Conservation (phyloP, 1,284 basidiomycete species). For the Puccinia brachypodii region DNA sequence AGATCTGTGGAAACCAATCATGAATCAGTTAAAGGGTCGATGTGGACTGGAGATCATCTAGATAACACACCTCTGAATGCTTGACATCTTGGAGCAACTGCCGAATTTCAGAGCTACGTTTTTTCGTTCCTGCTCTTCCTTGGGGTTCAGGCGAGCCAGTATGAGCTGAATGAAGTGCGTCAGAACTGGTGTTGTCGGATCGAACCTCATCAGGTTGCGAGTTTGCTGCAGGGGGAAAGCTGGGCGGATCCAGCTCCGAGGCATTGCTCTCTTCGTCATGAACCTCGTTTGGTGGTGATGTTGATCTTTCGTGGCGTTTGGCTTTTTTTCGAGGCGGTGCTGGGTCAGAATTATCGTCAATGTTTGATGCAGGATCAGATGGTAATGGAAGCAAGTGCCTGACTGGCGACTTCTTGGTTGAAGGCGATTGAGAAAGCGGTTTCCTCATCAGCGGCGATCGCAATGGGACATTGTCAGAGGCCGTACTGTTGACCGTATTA, state of each 20-base stretch:
- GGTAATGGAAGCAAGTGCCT: neutral
- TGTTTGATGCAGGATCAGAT: neutral
- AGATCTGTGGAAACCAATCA: neutral
- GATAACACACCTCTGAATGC: neutral
- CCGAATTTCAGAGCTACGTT: neutral
- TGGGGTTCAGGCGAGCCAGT: neutral
- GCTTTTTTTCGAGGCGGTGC: constrained; percentile 19
- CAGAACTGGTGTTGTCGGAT: neutral
- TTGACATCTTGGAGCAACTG: neutral
- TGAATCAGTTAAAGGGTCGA: neutral
- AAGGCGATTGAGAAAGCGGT: neutral
- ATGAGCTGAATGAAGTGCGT: neutral
- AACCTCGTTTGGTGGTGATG: neutral
- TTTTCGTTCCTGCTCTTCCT: neutral
- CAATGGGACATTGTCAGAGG: neutral
- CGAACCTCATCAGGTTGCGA: neutral
- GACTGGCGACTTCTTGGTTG: neutral
- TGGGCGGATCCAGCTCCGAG: neutral
- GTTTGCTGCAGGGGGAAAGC: neutral
- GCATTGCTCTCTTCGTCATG: neutral
- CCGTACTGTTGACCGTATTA: neutral
- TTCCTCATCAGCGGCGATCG: neutral
- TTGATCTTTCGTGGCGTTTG: neutral
- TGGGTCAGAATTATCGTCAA: no score
- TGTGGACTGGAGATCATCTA: neutral